phyloP scores from a whole-genome alignment of 768 basidiomycete genomes.

The Multifurca ochricompacta region DNA sequence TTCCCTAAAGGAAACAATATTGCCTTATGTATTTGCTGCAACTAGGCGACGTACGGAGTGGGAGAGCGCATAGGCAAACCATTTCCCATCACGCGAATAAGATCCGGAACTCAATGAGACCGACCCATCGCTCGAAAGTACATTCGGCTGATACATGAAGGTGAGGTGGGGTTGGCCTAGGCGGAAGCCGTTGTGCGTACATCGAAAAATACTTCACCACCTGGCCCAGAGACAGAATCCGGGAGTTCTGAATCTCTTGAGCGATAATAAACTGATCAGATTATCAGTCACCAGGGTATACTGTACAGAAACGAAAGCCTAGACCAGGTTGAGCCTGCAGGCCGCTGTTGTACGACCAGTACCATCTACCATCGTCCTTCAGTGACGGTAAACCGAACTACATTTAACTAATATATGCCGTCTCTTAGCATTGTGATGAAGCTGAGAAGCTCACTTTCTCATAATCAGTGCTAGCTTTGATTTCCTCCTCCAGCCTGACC shows the following conservation, averaged over 20 bases:
- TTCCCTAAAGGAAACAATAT: conserved; percentile 42
- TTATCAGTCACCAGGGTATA: background rate
- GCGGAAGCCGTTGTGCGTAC: conserved; percentile 30
- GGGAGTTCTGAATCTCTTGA: conserved; percentile 49
- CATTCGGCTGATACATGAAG: conserved; percentile 44
- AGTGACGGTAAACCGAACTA: conserved; percentile 59
- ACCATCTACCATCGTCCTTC: conserved; percentile 65
- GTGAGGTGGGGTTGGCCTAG: background rate
- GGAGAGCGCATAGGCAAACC: conserved; percentile 72
- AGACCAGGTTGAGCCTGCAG: conserved; percentile 55
- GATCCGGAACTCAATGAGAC: conserved; percentile 49
- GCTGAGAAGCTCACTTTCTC: conserved; percentile 15
- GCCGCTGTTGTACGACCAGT: conserved; percentile 75
- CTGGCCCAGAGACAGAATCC: conserved; percentile 36
- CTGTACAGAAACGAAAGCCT: background rate
- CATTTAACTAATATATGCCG: conserved; percentile 1
- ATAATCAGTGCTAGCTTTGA: conserved; percentile 48
- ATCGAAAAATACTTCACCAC: conserved; percentile 74
- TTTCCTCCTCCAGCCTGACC: conserved; percentile 47
- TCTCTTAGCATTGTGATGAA: background rate
- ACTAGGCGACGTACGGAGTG: conserved; percentile 43
- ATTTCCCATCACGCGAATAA: conserved; percentile 60
- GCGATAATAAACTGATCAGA: conserved; percentile 47
- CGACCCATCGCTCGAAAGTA: conserved; percentile 65
- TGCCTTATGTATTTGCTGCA: background rate